Base-by-base conservation (phyloP, 2,329 filamentous ascomycete species). In the Sarocladiaceae sp. region DNA sequence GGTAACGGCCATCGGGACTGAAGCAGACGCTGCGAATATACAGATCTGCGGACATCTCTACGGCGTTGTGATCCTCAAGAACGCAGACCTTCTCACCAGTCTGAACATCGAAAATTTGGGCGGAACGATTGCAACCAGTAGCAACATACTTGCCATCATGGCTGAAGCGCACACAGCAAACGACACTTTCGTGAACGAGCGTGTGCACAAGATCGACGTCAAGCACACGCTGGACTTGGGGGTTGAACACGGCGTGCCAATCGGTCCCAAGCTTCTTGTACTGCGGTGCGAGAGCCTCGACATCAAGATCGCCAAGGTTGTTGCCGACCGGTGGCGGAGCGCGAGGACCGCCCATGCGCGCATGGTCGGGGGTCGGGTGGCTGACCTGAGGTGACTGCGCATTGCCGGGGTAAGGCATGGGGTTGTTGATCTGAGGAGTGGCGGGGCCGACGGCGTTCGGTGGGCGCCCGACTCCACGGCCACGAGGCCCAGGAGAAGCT, bases 1-100 rank as follows among this genome's bases (percentile, higher is more conserved):
- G 81, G 62, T 90, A 96, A 64, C 88, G 87, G 55, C 94, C 93
- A 67, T 97, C 92, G 12, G 94, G 94, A 66, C 93, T 97, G 78
- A 99, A 99, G 78, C 94, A 99, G 52, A 99, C 94, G 63, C 93
- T 97, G 61, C 94, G 80, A 62, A 99, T 99, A 70, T 97, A 99
- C 28, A 99, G 77, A 71, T 99, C 94, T 25, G 93, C 92, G 61
- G 92, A 85, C 59, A 51, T 51, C 42, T 95, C 90, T 10, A 63
- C 59, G 42, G 91, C 89, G 42, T 80, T 87, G 60, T 93, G 88
- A 62, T 99, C 94, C 68, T 96, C 90, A 29, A 97, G 77, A 54
- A 94, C 87, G 59, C 90, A 94, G 51, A 97, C 84, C 68, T 93
- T 94, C 60, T 90, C 83, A 52, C 94, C 94, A 15, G 83, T 88